Evolutionary conservation across 2,329 filamentous ascomycete genomes (phyloP), one percentile per base, ranked within the genome.

Genomic region (Trichoderma pleuroti): DNA sequence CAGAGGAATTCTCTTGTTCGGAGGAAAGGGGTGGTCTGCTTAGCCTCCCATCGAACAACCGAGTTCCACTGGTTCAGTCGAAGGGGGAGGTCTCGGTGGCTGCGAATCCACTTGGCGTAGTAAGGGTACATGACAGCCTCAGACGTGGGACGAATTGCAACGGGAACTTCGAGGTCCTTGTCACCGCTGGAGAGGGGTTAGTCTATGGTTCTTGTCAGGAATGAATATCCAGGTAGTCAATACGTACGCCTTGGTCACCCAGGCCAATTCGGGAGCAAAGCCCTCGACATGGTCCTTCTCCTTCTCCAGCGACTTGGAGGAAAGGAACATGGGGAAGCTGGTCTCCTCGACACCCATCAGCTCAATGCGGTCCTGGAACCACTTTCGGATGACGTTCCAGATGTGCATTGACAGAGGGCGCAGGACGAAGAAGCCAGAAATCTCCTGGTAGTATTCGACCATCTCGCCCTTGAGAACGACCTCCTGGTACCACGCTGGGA

Each of bases 21-120:
- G 71, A 99, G 87, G 85, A 98, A 98, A 49, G 89, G 89, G n/a
- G 88, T 91, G 28, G 88, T 90, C 81, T 97, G 93, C 86, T 98
- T 98, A 80, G 97, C 97, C 83, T 98, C 96, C 96, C 96, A 98
- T 77, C 95, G 90, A 62, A 98, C 87, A 74, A 88, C 86, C 16
- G 92, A 97, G 87, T 98, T 98, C 96, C 96, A 99, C 82, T 99
- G 96, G 85, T 98, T 98, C 75, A 98, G 87, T 78, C 93, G 91
- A 75, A 98, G 87, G 73, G 96, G 97, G 71, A 99, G 90, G 79
- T 99, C 96, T 77, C 97, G 90, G 83, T 99, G 94, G 80, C 91
- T 95, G 81, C 95, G 92, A 81, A 99, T 98, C 93, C 96, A 97
- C 83, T 97, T 96, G 75, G 93, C 88, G 81, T 97, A 98, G 86